Base-by-base conservation (phyloP, 257 asterid genomes). In the Eucommia ulmoides region DNA sequence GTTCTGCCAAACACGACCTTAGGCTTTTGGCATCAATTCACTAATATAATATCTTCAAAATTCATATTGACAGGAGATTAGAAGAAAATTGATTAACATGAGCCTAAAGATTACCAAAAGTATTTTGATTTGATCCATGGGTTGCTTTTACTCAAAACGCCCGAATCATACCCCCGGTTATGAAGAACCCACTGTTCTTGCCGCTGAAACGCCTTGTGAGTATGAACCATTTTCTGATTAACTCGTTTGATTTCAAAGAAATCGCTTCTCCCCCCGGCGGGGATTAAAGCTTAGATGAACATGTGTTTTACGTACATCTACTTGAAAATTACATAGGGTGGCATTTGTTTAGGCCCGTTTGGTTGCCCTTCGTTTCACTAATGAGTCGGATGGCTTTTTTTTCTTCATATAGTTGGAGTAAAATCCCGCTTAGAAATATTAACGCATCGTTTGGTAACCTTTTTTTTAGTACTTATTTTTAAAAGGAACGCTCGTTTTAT, bases 181-280 rank as follows among this genome's bases (percentile, higher is more conserved):
- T 5, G 97, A 88, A 73, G 88, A 88, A 29, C 95, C 95, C 25
- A 38, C 72, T 42, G 53, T 83, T 73, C 92, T 88, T 25, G 93
- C 95, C 45, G 74, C 95, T 11, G 95, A 88, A 71, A 88, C 97
- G 11, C 86, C 78, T 49, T 88, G 97, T 88, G 65, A 84, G 97
- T 79, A 56, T 68, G 67, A 71, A 50, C 18, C 38, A 35, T 4
- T 10, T 35, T 35, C 44, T 18, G n/a, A 35, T 35, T 2, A 9
- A 35, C 44, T 35, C 44, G 2, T 9, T 35, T 6, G 1, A 6
- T 9, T 35, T 35, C 16, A 9, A 35, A 18, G 44, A 35, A 10
- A 3, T 35, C 12, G 11, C 44, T 35, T 18, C 16, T 33, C 1
- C 2, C 42, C 10, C 10, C 16, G 42, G 11, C 16, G 10, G 10